Percentiles rank a stretch among this genome's conserved stretches.
These are phyloP conservation scores for Diophrys sp. DNA, from an alignment of 73 alveolate genomes.

Conservation along the genomic window DNA sequence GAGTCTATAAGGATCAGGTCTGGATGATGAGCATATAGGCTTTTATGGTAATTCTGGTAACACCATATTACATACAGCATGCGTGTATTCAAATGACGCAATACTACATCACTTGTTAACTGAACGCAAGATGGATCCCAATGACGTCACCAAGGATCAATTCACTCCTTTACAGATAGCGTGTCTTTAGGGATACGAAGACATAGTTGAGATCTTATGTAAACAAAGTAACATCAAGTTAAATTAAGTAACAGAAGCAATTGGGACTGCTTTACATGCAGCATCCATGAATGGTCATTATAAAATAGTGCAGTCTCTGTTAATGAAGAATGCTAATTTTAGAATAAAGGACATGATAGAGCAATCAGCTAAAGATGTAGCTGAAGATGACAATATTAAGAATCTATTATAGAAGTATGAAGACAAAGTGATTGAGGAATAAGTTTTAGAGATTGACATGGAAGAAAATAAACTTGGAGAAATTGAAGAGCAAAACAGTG, in stretches of 20 bases:
- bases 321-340: conserved; percentile 11
- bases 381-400: neutral
- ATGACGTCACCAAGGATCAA: conserved; percentile 1
- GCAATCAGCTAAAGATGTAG: conserved; percentile 25
- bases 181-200: conserved; percentile 8
- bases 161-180: conserved; percentile 30
- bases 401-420: conserved; percentile 14
- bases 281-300: conserved; percentile 18
- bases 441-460: neutral
- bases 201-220: conserved; percentile 13
- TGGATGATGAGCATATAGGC: neutral
- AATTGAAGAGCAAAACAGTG: conserved; percentile 23
- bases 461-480: neutral
- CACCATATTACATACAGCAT: neutral
- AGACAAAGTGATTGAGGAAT: neutral
- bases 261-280: conserved; percentile 31
- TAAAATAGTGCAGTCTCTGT: conserved; percentile 18
- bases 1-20: too few species aligned
- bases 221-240: neutral
- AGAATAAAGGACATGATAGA: neutral
- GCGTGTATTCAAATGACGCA: neutral
- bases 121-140: conserved; percentile 11
- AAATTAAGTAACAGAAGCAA: conserved; percentile 3
- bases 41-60: neutral
- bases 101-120: neutral